Base-by-base conservation (phyloP, 2,329 filamentous ascomycete genomes). In the Waltergamsia citrina region DNA sequence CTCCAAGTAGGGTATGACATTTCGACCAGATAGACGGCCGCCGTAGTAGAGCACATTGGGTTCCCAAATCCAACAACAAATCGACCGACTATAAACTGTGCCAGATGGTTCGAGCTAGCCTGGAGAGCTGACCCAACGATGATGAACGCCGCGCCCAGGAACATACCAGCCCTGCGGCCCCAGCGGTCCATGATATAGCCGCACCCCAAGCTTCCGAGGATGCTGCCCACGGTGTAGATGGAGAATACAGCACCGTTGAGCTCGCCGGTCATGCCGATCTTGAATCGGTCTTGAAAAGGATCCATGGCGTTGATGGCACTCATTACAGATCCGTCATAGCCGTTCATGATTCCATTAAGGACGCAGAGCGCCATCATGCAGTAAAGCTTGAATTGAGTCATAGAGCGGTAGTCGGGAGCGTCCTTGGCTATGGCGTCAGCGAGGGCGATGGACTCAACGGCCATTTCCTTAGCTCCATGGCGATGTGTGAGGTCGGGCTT, bases 211-310 rank as follows among this genome's bases (percentile, higher is more conserved):
- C 29, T 33, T 10, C 27, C 27, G n/a, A 29, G 9, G 15, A 29
- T 29, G 15, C 27, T 29, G 15, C 50, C 50, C 25, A 48, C 41
- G 7, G 50, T 52, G 29, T 53, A 53, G 17, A 47, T 43, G 23
- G 50, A 44, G 28, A 52, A 50, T 19, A 53, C 48, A 2, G 50
- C 34, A n/a, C 50, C 49, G 16, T 46, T 45, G 18, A 29, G 33
- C 5, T 34, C 19, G 5, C 44, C 44, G 2, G 37, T 38, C 27
- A 27, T 41, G 16, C 39, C 41, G 17, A 45, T 33, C 4, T 38
- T 27, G 31, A 43, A 44, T 28, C 33, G 35, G 4, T 43, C 40
- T n/a, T 46, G 44, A 17, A 36, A 46, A 5, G 35, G 40, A 22
- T 35, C 29, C 41, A 45, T 46, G 12, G 44, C 42, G 23, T 46